Evolutionary conservation across 2,329 filamentous ascomycete genomes (phyloP).

Genomic region (Monosporascus sp.): DNA sequence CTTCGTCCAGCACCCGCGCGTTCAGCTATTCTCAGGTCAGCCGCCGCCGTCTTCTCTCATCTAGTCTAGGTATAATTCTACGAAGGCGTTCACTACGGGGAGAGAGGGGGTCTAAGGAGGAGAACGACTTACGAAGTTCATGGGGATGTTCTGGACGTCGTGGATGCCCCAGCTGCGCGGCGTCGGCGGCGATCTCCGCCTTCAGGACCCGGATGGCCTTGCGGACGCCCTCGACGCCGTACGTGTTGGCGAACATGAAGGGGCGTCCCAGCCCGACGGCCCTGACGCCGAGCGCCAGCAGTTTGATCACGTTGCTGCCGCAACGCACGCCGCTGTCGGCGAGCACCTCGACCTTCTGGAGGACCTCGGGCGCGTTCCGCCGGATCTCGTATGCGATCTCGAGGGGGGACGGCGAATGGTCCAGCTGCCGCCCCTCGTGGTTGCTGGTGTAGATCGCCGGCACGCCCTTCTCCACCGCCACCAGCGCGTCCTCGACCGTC

Average conservation of each 20-base stretch:
- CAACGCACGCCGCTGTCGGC: conserved; percentile 33
- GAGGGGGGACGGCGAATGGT: conserved; percentile 29
- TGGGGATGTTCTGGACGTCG: not conserved
- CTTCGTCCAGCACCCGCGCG: not conserved
- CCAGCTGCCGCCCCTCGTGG: conserved; percentile 36
- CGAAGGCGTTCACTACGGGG: too few relatives aligned
- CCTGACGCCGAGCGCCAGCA: conserved; percentile 33
- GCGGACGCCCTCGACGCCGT: not conserved
- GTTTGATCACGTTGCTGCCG: conserved; percentile 34
- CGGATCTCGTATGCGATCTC: conserved; percentile 27
- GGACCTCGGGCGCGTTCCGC: conserved; percentile 31
- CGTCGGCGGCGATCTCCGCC: not conserved
- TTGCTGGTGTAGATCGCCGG: conserved; percentile 32
- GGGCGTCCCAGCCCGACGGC: conserved; percentile 36
- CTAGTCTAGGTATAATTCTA: not conserved
- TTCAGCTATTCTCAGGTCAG: not conserved
- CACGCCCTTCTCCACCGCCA: not conserved
- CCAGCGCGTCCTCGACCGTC: conserved; percentile 5
- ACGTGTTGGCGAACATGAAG: not conserved
- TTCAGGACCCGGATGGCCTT: not conserved
- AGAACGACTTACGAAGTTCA: too few relatives aligned
- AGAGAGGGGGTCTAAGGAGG: too few relatives aligned
- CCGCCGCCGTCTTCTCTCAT: not conserved
- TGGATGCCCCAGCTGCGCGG: not conserved
- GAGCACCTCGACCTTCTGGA: conserved; percentile 27